Evolutionary conservation across 2,329 filamentous ascomycete genomes (phyloP).

Genomic region (Trichoderma endophyticum): DNA sequence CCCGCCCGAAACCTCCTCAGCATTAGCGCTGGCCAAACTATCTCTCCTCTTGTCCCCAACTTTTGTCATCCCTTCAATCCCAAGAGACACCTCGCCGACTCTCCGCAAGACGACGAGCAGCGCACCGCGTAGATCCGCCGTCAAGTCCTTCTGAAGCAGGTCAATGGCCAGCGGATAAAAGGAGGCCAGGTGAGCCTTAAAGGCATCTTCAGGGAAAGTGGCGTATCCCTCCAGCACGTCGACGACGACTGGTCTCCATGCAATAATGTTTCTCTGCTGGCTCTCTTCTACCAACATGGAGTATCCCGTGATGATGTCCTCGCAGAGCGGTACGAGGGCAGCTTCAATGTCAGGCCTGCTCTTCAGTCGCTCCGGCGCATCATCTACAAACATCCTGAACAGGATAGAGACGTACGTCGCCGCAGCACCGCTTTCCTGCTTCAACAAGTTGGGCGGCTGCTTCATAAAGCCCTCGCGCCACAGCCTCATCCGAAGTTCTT

Average conservation of each 20-base stretch:
- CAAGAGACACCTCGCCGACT: constrained; percentile 73
- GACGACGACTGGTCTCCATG: constrained; percentile 95
- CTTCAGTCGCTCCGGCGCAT: constrained; percentile 74
- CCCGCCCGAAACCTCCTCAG: constrained; percentile 29
- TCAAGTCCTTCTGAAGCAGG: constrained; percentile 77
- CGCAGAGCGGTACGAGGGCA: constrained; percentile 89
- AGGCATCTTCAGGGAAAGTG: constrained; percentile 75
- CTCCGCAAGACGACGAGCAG: constrained; percentile 74
- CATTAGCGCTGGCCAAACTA: constrained; percentile 38
- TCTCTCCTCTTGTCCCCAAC: constrained; percentile 36
- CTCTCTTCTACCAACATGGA: constrained; percentile 88
- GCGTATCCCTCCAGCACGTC: constrained; percentile 93
- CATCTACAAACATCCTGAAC: constrained; percentile 95
- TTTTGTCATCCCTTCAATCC: constrained; percentile 50
- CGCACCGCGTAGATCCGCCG: constrained; percentile 70
- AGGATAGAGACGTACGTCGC: constrained; percentile 95
- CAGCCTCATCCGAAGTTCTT: constrained; percentile 87
- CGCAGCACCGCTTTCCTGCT: constrained; percentile 91
- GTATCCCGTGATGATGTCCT: constrained; percentile 87
- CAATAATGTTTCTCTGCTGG: constrained; percentile 93
- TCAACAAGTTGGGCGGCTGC: constrained; percentile 93
- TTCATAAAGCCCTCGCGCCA: constrained; percentile 99
- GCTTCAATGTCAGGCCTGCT: constrained; percentile 81
- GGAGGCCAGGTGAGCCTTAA: constrained; percentile 71
- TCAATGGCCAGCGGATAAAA: constrained; percentile 89